These are phyloP conservation scores for Beauveria sp. DNA, from an alignment of 2,329 filamentous ascomycete genomes.

Conservation along the genomic window DNA sequence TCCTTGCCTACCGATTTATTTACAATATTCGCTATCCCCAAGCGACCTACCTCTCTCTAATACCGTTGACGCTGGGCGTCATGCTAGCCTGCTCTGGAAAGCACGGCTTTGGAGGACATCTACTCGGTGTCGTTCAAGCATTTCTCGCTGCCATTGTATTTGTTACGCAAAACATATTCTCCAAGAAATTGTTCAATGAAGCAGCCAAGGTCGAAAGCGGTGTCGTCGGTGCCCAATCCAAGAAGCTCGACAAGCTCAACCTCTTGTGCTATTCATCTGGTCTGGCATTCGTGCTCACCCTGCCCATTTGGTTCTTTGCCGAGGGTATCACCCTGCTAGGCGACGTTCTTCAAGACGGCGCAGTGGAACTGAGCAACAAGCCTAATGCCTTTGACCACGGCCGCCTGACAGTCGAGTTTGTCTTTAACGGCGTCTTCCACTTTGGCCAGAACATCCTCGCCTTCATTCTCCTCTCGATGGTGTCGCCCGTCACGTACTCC, in stretches of 20 bases:
- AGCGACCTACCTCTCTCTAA: slow-evolving; percentile 78
- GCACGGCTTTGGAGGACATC: slow-evolving; percentile 67
- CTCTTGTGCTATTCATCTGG: slow-evolving; percentile 95
- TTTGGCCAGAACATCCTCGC: slow-evolving; percentile 95
- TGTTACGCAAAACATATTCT: slow-evolving; percentile 97
- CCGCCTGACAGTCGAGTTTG: slow-evolving; percentile 69
- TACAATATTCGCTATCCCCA: slow-evolving; percentile 83
- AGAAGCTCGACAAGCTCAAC: slow-evolving; percentile 94
- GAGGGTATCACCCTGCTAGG: slow-evolving; percentile 73
- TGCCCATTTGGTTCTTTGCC: slow-evolving; percentile 87
- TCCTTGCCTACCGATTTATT: slow-evolving; percentile 82
- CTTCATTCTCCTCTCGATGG: slow-evolving; percentile 84
- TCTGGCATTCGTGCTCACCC: slow-evolving; percentile 78
- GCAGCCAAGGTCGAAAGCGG: slow-evolving; percentile 79
- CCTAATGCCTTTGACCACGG: slow-evolving; percentile 70
- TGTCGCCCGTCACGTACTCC: slow-evolving; percentile 94
- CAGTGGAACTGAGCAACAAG: slow-evolving; percentile 51
- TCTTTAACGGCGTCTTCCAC: slow-evolving; percentile 96
- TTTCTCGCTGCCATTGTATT: slow-evolving; percentile 89
- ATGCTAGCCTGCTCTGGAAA: slow-evolving; percentile 93
- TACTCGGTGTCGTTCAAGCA: slow-evolving; percentile 83
- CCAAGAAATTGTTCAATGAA: slow-evolving; percentile 95
- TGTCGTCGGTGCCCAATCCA: slow-evolving; percentile 49
- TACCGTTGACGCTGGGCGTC: slow-evolving; percentile 91
- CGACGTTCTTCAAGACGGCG: slow-evolving; percentile 76